Evolutionary conservation across 2,329 filamentous ascomycete genomes (phyloP).

Genomic region (Epichloe scottii): DNA sequence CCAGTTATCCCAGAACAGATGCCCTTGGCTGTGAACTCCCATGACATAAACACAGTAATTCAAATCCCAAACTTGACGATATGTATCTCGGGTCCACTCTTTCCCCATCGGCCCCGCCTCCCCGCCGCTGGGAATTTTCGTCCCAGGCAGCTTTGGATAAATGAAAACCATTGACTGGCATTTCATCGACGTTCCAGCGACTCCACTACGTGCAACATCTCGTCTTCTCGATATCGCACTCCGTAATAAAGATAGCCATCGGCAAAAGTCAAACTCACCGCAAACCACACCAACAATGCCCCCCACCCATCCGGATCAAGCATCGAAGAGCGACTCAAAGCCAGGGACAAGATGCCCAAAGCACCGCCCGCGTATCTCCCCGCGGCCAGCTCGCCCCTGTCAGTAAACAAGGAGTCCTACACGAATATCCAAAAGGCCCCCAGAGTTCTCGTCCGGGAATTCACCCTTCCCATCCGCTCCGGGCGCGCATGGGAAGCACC

Average conservation of each 20-base stretch:
- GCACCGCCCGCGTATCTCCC: slow-evolving; percentile 38
- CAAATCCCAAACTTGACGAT: too few relatives aligned
- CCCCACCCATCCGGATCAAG: slow-evolving; percentile 5
- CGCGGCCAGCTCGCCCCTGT: slow-evolving; percentile 28
- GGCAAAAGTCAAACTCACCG: background rate
- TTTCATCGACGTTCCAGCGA: too few relatives aligned
- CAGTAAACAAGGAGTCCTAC: slow-evolving; percentile 39
- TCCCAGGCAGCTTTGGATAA: too few relatives aligned
- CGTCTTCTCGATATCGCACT: too few relatives aligned
- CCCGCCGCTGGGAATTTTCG: too few relatives aligned
- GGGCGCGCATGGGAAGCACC: slow-evolving; percentile 61
- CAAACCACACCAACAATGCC: slow-evolving; percentile 4
- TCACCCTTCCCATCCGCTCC: slow-evolving; percentile 59
- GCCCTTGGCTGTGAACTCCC: too few relatives aligned
- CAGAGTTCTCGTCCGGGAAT: slow-evolving; percentile 32
- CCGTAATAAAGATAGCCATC: background rate
- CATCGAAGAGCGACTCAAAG: slow-evolving; percentile 25
- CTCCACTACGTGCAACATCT: too few relatives aligned
- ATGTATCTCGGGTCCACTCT: too few relatives aligned
- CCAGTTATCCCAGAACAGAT: too few relatives aligned
- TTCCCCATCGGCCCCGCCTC: too few relatives aligned
- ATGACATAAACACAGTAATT: too few relatives aligned
- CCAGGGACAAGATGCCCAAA: slow-evolving; percentile 31
- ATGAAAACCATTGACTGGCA: too few relatives aligned
- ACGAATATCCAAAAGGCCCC: slow-evolving; percentile 43